Evolutionary conservation across 768 basidiomycete species (phyloP), one percentile per base, ranked within the genome.

Genomic region (Rhodotorula paludigena): DNA sequence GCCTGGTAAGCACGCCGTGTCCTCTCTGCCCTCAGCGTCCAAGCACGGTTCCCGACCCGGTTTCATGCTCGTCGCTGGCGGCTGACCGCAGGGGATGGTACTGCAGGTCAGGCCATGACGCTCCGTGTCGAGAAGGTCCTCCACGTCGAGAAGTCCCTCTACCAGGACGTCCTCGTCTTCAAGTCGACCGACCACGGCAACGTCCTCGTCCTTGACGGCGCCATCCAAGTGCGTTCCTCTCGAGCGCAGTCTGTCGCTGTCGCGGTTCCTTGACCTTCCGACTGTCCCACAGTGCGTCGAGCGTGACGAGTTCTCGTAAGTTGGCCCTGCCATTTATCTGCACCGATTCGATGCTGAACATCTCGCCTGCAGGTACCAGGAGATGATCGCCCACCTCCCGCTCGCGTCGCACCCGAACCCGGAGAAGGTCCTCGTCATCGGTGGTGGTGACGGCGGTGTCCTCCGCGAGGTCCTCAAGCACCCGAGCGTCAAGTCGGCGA

Each of bases 341-440:
- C 28, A 12, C 52, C 23, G 0, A 42, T 16, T 16, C 30, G 32
- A 2, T 32, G 10, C 32, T 5, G 2, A 14, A 5, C 25, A 2
- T 4, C 35, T 56, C 56, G 28, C 53, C 32, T 35, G 18, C 74
- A 96, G 92, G 18, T 97, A 98, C 80, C 74, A 97, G 77, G 94
- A 99, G 81, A 96, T 98, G 94, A 98, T 99, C 76, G 84, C 94
- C 10, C 94, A 98, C 80, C 81, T 99, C 60, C 96, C 96, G n/a
- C 83, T 98, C 70, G 87, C 90, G 20, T 91, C 87, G 67, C 96
- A 99, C 80, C 94, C 96, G 32, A 89, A 96, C 82, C 96, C 94
- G 1, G 88, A 89, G 80, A 87, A 88, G 75, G 94, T 98, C 25
- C 86, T 99, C 41, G 96, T 99, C 64, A 93, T 99, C 68, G 96